phyloP scores from a whole-genome alignment of 139 green algal genomes.

The Klebsormidium nitens region DNA sequence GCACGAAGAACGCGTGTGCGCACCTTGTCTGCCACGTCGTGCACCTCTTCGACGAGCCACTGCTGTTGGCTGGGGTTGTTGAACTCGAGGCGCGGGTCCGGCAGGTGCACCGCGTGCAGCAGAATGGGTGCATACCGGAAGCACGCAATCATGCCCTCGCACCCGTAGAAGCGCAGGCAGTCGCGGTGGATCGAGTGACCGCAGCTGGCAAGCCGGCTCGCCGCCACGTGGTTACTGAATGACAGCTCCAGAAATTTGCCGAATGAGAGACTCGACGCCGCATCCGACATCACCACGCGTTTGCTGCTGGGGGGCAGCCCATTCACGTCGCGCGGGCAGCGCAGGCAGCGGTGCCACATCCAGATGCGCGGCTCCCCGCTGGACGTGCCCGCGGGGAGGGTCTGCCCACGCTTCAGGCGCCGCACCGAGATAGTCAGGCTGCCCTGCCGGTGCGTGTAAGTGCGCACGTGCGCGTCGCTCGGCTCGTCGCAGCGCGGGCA shows the following conservation, averaged over 20 bases:
- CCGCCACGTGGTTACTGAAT: conserved; percentile 28
- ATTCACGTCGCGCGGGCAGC: conserved; percentile 11
- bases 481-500: background rate
- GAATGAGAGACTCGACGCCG: conserved; percentile 31
- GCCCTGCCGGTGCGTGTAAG: conserved; percentile 24
- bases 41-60: background rate
- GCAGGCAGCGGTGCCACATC: conserved; percentile 41
- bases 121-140: conserved; percentile 19
- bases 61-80: conserved; percentile 11
- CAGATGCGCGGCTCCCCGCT: conserved; percentile 20
- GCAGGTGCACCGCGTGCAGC: conserved; percentile 21
- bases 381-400: background rate
- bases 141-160: conserved; percentile 27
- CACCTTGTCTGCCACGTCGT: too few species aligned
- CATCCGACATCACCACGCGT: conserved; percentile 34
- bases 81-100: conserved; percentile 17
- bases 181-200: conserved; percentile 39
- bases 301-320: conserved; percentile 10
- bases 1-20: too few species aligned
- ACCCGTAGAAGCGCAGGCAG: conserved; percentile 39
- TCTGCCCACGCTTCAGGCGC: background rate
- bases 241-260: conserved; percentile 42
- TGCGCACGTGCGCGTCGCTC: background rate
- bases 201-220: conserved; percentile 5
- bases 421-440: conserved; percentile 30